Evolutionary conservation across 192 early-diverging fungal genomes (phyloP).

Genomic region (Backusella tuberculispora): DNA sequence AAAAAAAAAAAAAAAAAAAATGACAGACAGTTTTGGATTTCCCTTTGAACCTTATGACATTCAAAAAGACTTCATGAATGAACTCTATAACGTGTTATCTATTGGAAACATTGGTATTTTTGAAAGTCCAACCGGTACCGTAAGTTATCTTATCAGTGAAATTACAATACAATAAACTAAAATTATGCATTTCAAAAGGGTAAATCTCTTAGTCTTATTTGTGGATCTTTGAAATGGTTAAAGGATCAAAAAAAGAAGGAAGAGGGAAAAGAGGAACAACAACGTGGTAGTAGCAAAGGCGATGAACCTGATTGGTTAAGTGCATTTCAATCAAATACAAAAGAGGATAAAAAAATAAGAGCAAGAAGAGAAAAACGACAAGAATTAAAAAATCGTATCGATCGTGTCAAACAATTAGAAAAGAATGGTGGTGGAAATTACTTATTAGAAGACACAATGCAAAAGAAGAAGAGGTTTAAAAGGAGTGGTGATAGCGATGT

Average conservation of each 20-base stretch:
- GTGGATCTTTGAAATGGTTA: slow-evolving; percentile 85
- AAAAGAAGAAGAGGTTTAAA: slow-evolving; percentile 30
- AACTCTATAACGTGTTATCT: slow-evolving; percentile 72
- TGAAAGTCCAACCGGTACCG: slow-evolving; percentile 93
- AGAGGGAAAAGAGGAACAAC: not conserved
- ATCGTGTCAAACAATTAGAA: slow-evolving; percentile 26
- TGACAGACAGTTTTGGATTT: slow-evolving; percentile 46
- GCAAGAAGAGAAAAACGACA: slow-evolving; percentile 10
- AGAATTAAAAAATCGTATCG: slow-evolving; percentile 43
- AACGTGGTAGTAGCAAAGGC: not conserved
- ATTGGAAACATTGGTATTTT: slow-evolving; percentile 76
- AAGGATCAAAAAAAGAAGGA: slow-evolving; percentile 49
- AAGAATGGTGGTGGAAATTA: not conserved
- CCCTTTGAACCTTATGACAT: slow-evolving; percentile 76
- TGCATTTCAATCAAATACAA: slow-evolving; percentile 25
- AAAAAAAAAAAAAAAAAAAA: not conserved
- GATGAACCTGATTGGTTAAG: slow-evolving; percentile 55
- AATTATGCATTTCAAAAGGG: slow-evolving; percentile 51
- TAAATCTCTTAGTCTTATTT: slow-evolving; percentile 88
- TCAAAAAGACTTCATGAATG: slow-evolving; percentile 79
- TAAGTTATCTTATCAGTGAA: slow-evolving; percentile 30
- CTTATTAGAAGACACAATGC: slow-evolving; percentile 6
- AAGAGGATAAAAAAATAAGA: slow-evolving; percentile 17
- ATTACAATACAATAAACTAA: not conserved
- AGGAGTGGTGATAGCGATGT: not conserved